phyloP scores from a whole-genome alignment of 108 stramenopile genomes.

The Halocafeteria seosinensis region DNA sequence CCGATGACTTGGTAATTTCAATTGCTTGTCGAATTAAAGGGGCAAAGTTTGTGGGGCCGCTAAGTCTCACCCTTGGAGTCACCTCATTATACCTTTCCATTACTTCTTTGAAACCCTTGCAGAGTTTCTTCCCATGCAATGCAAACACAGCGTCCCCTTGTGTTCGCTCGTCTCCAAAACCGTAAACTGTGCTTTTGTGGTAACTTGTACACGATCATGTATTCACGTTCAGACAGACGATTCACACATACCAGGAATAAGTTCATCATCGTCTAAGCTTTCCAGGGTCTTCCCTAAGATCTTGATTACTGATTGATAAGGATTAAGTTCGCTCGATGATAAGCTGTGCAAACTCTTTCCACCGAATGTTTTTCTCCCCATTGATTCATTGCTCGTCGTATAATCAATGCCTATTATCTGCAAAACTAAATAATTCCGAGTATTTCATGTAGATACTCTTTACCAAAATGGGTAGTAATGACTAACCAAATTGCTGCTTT shows the following conservation, averaged over 20 bases:
- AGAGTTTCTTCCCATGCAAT: constrained; percentile 6
- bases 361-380: background rate
- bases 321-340: background rate
- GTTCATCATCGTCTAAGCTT: constrained; percentile 6
- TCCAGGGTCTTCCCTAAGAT: constrained; percentile 13
- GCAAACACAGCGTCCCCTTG: constrained; percentile 10
- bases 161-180: constrained; percentile 13
- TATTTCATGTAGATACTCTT: no score
- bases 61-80: constrained; percentile 6
- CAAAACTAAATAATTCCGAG: no score
- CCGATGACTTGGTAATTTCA: constrained; percentile 13
- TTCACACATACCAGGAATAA: no score
- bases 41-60: constrained; percentile 16
- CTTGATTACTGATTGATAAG: constrained; percentile 8
- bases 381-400: background rate
- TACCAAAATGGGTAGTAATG: no score
- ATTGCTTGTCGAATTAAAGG: constrained; percentile 12
- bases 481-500: no score
- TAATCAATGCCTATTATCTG: background rate
- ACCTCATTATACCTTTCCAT: constrained; percentile 8
- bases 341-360: background rate
- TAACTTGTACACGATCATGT: no score
- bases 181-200: constrained; percentile 14
- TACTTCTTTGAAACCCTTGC: constrained; percentile 9
- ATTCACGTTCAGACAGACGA: no score